phyloP scores from a whole-genome alignment of 208 protist species.

The Trypanosoma vivax region DNA sequence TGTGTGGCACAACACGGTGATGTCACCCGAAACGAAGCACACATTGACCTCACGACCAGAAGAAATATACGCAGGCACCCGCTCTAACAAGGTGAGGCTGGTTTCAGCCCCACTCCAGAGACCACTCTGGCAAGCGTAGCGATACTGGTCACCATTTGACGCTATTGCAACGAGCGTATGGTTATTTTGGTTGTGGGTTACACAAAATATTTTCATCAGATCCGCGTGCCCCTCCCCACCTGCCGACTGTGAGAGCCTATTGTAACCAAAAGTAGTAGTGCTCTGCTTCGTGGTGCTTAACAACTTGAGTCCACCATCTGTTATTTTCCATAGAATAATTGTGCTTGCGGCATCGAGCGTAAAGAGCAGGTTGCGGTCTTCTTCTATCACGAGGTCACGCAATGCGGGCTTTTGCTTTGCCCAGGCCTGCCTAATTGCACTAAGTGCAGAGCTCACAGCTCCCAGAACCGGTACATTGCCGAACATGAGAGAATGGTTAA shows the following conservation, averaged over 20 bases:
- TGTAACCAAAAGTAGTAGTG: constrained; percentile 9
- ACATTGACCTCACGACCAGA: constrained; percentile 43
- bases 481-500: constrained; percentile 55
- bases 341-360: constrained; percentile 62
- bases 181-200: constrained; percentile 52
- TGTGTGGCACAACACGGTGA: constrained; percentile 28
- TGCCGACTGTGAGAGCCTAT: constrained; percentile 6
- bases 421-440: constrained; percentile 51
- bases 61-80: constrained; percentile 43
- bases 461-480: constrained; percentile 49
- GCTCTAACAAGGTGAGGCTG: constrained; percentile 40
- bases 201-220: constrained; percentile 65
- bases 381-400: constrained; percentile 67
- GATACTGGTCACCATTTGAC: constrained; percentile 77
- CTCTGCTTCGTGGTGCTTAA: constrained; percentile 37
- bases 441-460: constrained; percentile 40
- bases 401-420: constrained; percentile 39
- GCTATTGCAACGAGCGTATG: constrained; percentile 62
- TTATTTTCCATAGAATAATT: constrained; percentile 63
- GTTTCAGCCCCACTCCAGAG: constrained; percentile 25
- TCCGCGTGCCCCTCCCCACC: neutral
- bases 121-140: constrained; percentile 61
- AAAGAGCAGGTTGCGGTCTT: constrained; percentile 49
- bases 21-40: constrained; percentile 60
- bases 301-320: constrained; percentile 35